These are phyloP conservation scores for Tuber borchii DNA, from an alignment of 495 filamentous ascomycete species.

Conservation along the genomic window DNA sequence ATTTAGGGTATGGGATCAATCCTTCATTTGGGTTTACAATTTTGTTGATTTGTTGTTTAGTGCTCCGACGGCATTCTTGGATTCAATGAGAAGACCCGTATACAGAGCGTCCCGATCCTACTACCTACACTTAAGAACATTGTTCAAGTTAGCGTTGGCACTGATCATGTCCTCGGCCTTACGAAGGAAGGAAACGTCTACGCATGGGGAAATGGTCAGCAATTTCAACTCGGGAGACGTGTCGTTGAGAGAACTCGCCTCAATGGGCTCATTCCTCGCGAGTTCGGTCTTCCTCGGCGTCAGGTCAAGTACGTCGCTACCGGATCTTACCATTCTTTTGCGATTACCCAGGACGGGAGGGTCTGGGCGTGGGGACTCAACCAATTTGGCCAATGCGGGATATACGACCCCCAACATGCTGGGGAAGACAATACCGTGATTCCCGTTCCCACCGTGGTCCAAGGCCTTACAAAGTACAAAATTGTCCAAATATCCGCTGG, in stretches of 20 bases:
- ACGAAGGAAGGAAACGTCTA: slow-evolving; percentile 59
- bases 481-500: slow-evolving; percentile 59
- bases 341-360: slow-evolving; percentile 61
- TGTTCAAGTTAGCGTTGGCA: slow-evolving; percentile 54
- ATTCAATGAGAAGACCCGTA: slow-evolving; percentile 49
- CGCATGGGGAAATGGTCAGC: slow-evolving; percentile 67
- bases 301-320: slow-evolving; percentile 53
- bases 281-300: slow-evolving; percentile 60
- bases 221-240: slow-evolving; percentile 67
- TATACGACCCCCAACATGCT: slow-evolving; percentile 53
- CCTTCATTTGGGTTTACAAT: slow-evolving; percentile 1
- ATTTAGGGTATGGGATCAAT: slow-evolving; percentile 52
- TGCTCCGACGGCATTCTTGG: slow-evolving; percentile 65
- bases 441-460: slow-evolving; percentile 54
- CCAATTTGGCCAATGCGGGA: slow-evolving; percentile 74
- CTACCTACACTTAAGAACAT: slow-evolving; percentile 58
- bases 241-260: slow-evolving; percentile 56
- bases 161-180: slow-evolving; percentile 66
- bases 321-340: slow-evolving; percentile 70
- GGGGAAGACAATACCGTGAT: slow-evolving; percentile 58
- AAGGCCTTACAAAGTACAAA: slow-evolving; percentile 52
- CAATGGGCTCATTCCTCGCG: slow-evolving; percentile 59
- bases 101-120: slow-evolving; percentile 47
- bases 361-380: slow-evolving; percentile 85
- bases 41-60: slow-evolving; percentile 40